Conservation (phyloP, 345 rosid species). For the Populus euphratica region DNA sequence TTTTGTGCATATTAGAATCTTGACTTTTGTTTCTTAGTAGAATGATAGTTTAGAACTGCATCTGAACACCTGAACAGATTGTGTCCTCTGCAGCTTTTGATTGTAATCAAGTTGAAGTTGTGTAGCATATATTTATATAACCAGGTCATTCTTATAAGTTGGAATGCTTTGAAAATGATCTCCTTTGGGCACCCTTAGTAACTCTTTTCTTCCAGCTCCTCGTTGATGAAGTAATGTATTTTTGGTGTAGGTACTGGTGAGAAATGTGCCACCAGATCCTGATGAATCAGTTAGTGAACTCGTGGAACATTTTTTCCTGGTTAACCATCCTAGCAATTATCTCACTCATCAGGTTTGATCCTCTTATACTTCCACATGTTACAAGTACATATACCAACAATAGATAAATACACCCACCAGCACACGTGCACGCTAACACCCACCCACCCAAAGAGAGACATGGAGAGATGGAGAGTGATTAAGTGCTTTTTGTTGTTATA, state of each 20-base stretch:
- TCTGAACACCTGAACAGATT: no score
- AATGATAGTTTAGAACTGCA: no score
- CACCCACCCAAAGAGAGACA: no score
- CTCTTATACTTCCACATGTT: neutral
- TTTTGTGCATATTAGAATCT: no score
- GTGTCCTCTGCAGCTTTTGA: no score
- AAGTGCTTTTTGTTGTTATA: neutral
- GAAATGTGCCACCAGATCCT: conserved; percentile 87
- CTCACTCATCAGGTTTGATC: conserved; percentile 76
- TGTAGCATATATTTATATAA: no score
- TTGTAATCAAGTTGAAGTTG: no score
- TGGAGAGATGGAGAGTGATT: no score
- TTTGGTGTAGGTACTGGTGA: conserved; percentile 63
- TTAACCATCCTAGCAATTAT: conserved; percentile 81
- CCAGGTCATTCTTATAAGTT: neutral
- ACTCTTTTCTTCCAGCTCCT: conserved; percentile 3
- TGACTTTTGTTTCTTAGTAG: no score
- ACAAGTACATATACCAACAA: neutral
- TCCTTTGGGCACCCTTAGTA: neutral
- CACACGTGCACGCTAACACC: neutral
- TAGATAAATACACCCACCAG: neutral
- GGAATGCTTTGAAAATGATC: neutral
- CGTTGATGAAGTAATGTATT: conserved; percentile 1
- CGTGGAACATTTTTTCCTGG: conserved; percentile 83
- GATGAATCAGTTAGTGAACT: conserved; percentile 82